A percentile compares a stretch with the other conserved stretches of the same genome.
These are phyloP conservation scores for Phytopythium montanum DNA, from an alignment of 352 stramenopile species.

Conservation along the genomic window DNA sequence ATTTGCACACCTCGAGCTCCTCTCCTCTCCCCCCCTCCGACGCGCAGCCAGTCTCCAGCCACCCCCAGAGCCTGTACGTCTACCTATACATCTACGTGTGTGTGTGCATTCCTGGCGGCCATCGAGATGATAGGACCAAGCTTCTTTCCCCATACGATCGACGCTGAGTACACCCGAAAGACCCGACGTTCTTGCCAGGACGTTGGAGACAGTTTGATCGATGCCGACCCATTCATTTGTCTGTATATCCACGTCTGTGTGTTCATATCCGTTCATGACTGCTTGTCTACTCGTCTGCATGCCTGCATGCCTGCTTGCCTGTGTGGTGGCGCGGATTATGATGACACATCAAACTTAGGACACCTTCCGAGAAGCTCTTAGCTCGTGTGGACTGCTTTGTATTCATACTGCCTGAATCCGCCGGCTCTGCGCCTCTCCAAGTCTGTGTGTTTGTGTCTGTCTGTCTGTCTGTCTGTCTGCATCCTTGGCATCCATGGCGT, in stretches of 20 bases:
- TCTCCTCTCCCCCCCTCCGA: no score
- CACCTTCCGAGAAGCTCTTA: slow-evolving; percentile 78
- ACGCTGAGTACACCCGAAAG: slow-evolving; percentile 8
- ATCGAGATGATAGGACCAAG: slow-evolving; percentile 12
- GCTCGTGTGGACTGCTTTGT: slow-evolving; percentile 74
- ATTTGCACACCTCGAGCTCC: neutral
- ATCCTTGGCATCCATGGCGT: no score
- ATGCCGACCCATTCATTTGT: neutral
- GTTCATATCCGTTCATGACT: neutral
- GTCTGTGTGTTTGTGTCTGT: no score
- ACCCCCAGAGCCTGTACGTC: neutral
- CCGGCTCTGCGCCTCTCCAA: slow-evolving; percentile 10
- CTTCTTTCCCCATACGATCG: slow-evolving; percentile 10
- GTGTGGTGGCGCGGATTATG: slow-evolving; percentile 32
- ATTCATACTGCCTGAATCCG: slow-evolving; percentile 84
- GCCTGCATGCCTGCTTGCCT: slow-evolving; percentile 15
- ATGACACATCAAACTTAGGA: slow-evolving; percentile 78
- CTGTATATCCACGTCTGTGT: neutral
- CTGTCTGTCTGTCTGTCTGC: no score
- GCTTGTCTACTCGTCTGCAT: slow-evolving; percentile 13
- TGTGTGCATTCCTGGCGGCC: no score
- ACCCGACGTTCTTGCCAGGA: slow-evolving; percentile 10
- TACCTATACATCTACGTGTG: no score
- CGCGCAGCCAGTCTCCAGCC: neutral
- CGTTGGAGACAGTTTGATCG: slow-evolving; percentile 10